Evolutionary conservation across 345 rosid species (phyloP), one percentile per base, ranked within the genome.

Genomic region (Eucalyptus cladocalyx): DNA sequence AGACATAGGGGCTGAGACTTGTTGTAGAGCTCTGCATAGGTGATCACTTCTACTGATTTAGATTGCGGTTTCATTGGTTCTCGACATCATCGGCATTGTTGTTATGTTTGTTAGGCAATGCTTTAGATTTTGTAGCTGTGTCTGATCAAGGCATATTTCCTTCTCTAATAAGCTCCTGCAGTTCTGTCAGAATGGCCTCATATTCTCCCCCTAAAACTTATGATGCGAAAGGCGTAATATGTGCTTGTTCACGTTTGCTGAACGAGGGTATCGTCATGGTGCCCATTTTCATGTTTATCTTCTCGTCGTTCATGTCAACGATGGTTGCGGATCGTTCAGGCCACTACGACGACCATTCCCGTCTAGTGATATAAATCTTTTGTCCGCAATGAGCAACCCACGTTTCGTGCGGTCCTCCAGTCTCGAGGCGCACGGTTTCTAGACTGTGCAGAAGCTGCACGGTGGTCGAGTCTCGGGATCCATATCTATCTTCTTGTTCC

Each of bases 1-100:
- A 15, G 98, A 94, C 47, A 87, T 97, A 34, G 99, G 98, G 53
- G 88, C 91, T 89, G 90, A 92, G 51, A 97, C 94, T 91, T 98
- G 99, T 90, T 69, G 80, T 89, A 92, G 99, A 85, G 88, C 91
- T 86, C 80, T 92, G 87, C 99, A 97, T 89, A 92, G 94, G 90
- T 94, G 94, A 93, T 28, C 53, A 72, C 56, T 81, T 56, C 2
- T 16, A 48, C 19, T 48, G 47, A 42, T 76, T 76, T 76, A 76
- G 47, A 76, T 37, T 37, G 45, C 8, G 2, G 45, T 72, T 56
- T 76, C 15, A 4, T 37, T 37, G 47, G 28, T 28, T 62, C 4
- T 28, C 17, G 4, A 11, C 1, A 1, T 11, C 15, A 12, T 21
- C 2, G 2, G 11, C 26, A 43, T 56, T 56, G 62, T 56, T 56